These are phyloP conservation scores for Euptelea pleiosperma DNA, from an alignment of 164 flowering plant genomes.

Conservation along the genomic window DNA sequence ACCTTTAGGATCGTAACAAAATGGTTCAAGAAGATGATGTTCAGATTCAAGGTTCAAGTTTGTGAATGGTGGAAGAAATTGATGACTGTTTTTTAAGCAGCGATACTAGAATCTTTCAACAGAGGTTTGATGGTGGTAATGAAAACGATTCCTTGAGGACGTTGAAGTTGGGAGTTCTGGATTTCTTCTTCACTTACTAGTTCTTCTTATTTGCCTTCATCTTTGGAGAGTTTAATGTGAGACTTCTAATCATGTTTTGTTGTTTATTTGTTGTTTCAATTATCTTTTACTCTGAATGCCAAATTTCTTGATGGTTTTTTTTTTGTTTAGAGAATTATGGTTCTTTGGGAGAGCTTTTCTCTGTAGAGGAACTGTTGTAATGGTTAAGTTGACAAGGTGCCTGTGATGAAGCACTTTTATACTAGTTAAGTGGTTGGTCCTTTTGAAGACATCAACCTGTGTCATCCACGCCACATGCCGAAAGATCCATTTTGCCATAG, in stretches of 20 bases:
- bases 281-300: background rate
- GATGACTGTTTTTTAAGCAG: background rate
- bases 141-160: conserved; percentile 12
- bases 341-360: too few relatives aligned
- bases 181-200: conserved; percentile 13
- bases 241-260: conserved; percentile 19
- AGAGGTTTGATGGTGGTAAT: conserved; percentile 17
- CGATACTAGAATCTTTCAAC: conserved; percentile 21
- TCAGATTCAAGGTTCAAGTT: conserved; percentile 13
- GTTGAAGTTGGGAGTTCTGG: conserved; percentile 15
- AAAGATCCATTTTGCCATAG: too few relatives aligned
- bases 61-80: background rate
- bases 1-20: too few relatives aligned
- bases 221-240: conserved; percentile 54
- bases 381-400: too few relatives aligned
- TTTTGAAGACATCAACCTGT: too few relatives aligned
- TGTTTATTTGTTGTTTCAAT: background rate
- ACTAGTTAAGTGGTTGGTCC: too few relatives aligned
- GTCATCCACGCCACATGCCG: too few relatives aligned
- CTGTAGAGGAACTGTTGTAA: too few relatives aligned
- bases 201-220: conserved; percentile 23
- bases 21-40: conserved; percentile 7
- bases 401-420: too few relatives aligned
- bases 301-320: conserved; percentile 3
- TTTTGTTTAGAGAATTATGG: too few relatives aligned